Evolutionary conservation across 805 yeast genomes (phyloP), one percentile per base, ranked within the genome.

Genomic region (Saturnispora silvae): DNA sequence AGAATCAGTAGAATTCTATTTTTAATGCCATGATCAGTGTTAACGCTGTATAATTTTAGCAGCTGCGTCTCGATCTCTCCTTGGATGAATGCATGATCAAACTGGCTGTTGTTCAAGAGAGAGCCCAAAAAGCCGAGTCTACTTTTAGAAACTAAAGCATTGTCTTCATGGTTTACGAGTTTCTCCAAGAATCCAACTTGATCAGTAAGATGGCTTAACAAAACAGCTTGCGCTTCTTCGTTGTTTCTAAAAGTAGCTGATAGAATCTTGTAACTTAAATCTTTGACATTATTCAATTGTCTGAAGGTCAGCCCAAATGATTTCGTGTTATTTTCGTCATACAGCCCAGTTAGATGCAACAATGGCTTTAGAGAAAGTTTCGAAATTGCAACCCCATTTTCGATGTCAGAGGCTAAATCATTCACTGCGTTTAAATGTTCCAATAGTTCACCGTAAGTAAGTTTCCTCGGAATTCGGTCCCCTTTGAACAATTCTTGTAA

Each of bases 171-270:
- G 8, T 30, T 37, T 1, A 48, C 37, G 4, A 45, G 31, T 48
- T 50, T 37, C 10, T 13, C 11, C n/a, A 52, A 24, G 28, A 50
- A 47, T 13, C 47, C 46, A 14, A 34, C 34, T 1, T 48, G 45
- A 11, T 50, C 40, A 7, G 39, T 31, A 17, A 54, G 34, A 31
- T 50, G 47, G 3, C 36, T 16, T 4, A 38, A 6, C 17, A 56
- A 45, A 3, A 31, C 34, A 6, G 39, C 30, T 31, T 50, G 52
- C 1, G 60, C 58, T 3, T 45, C 70, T 2, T 74, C 75, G 51
- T 86, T 86, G 53, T 85, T 85, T 48, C 95, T 67, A 31, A 85
- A 55, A 4, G 87, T 57, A 4, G 83, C 67, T 0, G 81, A 77
- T 40, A 86, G 61, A 20, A 80, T 63, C 42, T 85, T 63, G 11